phyloP scores from a whole-genome alignment of 1,284 basidiomycete genomes.

The Austroboletus novae-zelandiae region DNA sequence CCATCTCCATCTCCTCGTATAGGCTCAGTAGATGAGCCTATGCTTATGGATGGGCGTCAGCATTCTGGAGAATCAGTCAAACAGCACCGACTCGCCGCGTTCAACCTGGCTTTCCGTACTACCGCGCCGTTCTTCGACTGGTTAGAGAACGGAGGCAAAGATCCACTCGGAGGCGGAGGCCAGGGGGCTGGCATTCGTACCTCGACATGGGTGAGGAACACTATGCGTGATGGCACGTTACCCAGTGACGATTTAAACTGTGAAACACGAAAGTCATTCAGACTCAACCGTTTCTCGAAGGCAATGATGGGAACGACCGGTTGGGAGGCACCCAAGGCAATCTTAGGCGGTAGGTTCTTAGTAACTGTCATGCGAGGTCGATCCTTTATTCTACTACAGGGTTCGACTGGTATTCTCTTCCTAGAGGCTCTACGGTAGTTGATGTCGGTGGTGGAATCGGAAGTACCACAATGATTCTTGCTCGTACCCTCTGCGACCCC shows the following conservation, averaged over 20 bases:
- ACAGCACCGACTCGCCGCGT: conserved; percentile 37
- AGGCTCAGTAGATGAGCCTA: background rate
- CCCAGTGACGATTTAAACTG: background rate
- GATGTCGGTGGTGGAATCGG: conserved; percentile 79
- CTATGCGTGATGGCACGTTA: background rate
- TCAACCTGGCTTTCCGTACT: conserved; percentile 53
- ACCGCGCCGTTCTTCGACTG: conserved; percentile 50
- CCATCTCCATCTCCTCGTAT: background rate
- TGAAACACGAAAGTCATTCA: conserved; percentile 34
- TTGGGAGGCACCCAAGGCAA: conserved; percentile 62
- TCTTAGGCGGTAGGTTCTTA: conserved; percentile 46
- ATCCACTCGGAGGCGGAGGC: conserved; percentile 24
- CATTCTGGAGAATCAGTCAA: background rate
- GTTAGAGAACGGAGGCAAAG: conserved; percentile 48
- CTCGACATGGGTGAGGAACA: background rate
- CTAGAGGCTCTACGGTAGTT: conserved; percentile 55
- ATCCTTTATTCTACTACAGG: conserved; percentile 35
- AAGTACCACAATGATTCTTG: conserved; percentile 66
- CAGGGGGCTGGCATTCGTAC: conserved; percentile 8
- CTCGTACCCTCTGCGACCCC: conserved; percentile 44
- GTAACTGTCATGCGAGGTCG: background rate
- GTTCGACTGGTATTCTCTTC: conserved; percentile 62
- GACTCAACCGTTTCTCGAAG: conserved; percentile 64
- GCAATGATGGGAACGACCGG: conserved; percentile 67
- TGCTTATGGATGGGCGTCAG: background rate